These are phyloP conservation scores for Themeda triandra DNA, from an alignment of 176 grass and related monocot genomes.

Conservation along the genomic window DNA sequence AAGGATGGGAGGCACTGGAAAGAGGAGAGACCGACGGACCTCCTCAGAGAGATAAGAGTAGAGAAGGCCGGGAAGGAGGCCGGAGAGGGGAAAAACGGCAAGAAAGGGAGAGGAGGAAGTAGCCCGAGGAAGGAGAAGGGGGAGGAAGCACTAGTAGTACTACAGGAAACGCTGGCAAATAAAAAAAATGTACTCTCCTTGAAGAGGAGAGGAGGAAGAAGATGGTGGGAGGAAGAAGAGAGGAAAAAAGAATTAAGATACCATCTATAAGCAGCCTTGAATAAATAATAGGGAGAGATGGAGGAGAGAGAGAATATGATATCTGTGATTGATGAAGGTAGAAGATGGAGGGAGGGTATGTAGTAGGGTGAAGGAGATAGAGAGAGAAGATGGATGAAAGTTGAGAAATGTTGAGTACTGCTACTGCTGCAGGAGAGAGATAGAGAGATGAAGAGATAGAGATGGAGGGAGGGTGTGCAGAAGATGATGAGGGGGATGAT, in stretches of 20 bases:
- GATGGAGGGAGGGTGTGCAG: background rate
- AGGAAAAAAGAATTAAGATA: constrained; percentile 58
- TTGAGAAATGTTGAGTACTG: constrained; percentile 43
- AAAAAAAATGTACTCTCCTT: constrained; percentile 19
- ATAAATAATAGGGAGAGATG: constrained; percentile 59
- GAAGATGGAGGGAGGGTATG: constrained; percentile 13
- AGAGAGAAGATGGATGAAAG: constrained; percentile 27
- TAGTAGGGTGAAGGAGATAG: constrained; percentile 22
- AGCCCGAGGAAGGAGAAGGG: constrained; percentile 17
- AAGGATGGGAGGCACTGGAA: constrained; percentile 46
- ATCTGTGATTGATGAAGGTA: constrained; percentile 50
- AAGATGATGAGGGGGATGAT: constrained; percentile 73
- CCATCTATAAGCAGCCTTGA: constrained; percentile 49
- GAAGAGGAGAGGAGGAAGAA: background rate
- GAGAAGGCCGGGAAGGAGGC: background rate
- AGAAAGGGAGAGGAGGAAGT: background rate
- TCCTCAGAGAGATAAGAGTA: constrained; percentile 1
- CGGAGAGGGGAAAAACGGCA: constrained; percentile 2
- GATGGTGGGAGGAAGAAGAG: background rate
- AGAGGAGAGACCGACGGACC: constrained; percentile 20
- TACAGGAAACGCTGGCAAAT: constrained; percentile 33
- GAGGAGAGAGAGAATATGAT: constrained; percentile 39
- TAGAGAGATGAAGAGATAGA: background rate
- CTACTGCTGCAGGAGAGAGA: constrained; percentile 10
- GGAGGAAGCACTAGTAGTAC: constrained; percentile 22